A percentile compares a stretch with the other conserved stretches of the same genome.
phyloP scores from a whole-genome alignment of 2,329 filamentous ascomycete genomes.

The Pleurostoma richardsiae region DNA sequence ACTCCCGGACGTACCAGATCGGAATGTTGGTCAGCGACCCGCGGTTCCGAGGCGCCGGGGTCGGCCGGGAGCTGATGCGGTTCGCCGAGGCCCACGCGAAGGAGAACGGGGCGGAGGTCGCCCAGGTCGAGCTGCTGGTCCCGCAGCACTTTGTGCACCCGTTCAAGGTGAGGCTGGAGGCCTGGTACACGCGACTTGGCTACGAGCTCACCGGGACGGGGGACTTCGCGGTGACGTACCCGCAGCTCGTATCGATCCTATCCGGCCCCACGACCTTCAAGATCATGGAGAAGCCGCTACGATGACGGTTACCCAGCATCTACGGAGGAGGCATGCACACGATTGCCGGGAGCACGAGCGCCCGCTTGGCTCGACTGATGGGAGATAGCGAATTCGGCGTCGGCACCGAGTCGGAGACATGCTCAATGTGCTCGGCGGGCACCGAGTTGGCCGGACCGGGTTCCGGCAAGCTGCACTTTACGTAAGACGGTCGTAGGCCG shows the following conservation, averaged over 20 bases:
- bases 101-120: conserved; percentile 1
- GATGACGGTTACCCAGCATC: neutral
- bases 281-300: conserved; percentile 17
- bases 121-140: conserved; percentile 19
- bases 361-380: neutral
- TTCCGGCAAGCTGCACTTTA: too few species aligned
- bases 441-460: too few species aligned
- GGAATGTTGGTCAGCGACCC: conserved; percentile 20
- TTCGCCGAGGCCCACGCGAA: conserved; percentile 20
- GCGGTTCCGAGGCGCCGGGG: conserved; percentile 14
- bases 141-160: conserved; percentile 16
- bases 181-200: conserved; percentile 21
- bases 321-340: too few species aligned
- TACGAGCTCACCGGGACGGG: conserved; percentile 13
- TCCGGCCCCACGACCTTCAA: conserved; percentile 16
- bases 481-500: too few species aligned
- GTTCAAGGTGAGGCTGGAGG: conserved; percentile 17
- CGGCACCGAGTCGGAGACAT: too few species aligned
- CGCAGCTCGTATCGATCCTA: conserved; percentile 12
- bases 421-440: too few species aligned
- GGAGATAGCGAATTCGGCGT: too few species aligned
- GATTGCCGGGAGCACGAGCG: neutral
- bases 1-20: conserved; percentile 13
- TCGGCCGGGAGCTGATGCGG: conserved; percentile 16
- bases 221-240: conserved; percentile 14